A percentile compares a stretch with the other conserved stretches of the same genome.
Evolutionary conservation across 2,329 filamentous ascomycete species (phyloP).

Genomic region (Aspergillus alliaceus): DNA sequence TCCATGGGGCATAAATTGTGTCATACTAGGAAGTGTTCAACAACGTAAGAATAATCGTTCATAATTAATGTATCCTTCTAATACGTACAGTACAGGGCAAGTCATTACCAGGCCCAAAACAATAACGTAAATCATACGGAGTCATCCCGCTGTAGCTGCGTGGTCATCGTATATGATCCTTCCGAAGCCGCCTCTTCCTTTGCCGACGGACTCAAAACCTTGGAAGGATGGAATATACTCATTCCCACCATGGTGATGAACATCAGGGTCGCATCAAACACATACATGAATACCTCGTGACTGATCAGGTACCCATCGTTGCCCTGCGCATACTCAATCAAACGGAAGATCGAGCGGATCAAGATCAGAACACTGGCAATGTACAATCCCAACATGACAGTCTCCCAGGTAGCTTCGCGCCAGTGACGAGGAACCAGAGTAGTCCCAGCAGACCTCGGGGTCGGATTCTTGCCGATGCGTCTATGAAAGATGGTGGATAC

Average conservation of each 20-base stretch:
- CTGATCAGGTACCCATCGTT: slow-evolving; percentile 22
- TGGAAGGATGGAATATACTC: neutral
- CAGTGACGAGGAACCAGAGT: neutral
- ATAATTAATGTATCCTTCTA: neutral
- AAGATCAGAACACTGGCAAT: slow-evolving; percentile 12
- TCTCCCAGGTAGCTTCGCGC: neutral
- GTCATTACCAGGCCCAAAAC: neutral
- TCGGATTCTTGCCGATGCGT: slow-evolving; percentile 6
- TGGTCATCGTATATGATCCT: neutral
- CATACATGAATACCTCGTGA: slow-evolving; percentile 23
- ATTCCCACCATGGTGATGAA: slow-evolving; percentile 8
- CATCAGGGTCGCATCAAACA: slow-evolving; percentile 20
- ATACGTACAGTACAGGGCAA: neutral
- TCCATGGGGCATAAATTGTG: too few species aligned
- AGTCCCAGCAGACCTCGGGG: neutral
- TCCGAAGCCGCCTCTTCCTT: neutral
- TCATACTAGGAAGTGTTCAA: neutral
- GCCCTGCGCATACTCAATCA: slow-evolving; percentile 22
- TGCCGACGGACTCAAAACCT: slow-evolving; percentile 25
- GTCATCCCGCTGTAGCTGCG: neutral
- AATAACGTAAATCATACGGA: neutral
- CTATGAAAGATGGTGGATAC: slow-evolving; percentile 18
- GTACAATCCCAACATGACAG: neutral
- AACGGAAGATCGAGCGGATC: slow-evolving; percentile 21
- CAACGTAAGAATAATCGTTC: neutral